Evolutionary conservation across 2,329 filamentous ascomycete genomes (phyloP).

Genomic region (Scytalidium lignicola): DNA sequence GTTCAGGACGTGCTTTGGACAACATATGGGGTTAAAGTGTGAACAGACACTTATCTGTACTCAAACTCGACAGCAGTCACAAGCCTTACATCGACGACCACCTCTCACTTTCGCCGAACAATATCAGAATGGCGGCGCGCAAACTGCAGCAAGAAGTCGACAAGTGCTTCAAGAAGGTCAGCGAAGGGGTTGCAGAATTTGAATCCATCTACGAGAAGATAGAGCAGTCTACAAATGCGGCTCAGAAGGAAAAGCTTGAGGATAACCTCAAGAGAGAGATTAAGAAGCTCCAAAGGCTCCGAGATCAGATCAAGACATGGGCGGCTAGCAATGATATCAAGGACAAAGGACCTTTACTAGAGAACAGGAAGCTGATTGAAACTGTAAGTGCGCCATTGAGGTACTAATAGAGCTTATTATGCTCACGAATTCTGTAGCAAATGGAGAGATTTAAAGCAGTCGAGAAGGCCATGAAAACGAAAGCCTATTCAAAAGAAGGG

Average conservation of each 20-base stretch:
- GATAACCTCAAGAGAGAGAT: slow-evolving; percentile 98
- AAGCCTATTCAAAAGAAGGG: slow-evolving; percentile 98
- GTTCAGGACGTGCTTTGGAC: neutral
- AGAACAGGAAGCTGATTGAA: slow-evolving; percentile 94
- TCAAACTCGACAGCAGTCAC: neutral
- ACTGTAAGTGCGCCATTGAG: slow-evolving; percentile 54
- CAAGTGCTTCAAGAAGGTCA: slow-evolving; percentile 98
- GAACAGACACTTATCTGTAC: neutral
- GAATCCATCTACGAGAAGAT: slow-evolving; percentile 98
- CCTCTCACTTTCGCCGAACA: slow-evolving; percentile 3
- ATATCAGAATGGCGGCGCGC: slow-evolving; percentile 75
- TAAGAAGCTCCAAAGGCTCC: slow-evolving; percentile 96
- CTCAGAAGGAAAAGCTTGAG: slow-evolving; percentile 97
- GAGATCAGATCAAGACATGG: slow-evolving; percentile 99
- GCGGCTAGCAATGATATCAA: slow-evolving; percentile 98
- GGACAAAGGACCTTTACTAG: slow-evolving; percentile 92
- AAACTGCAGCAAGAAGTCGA: slow-evolving; percentile 98
- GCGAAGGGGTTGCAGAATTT: slow-evolving; percentile 87
- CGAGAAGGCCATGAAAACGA: slow-evolving; percentile 99
- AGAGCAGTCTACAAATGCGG: slow-evolving; percentile 81
- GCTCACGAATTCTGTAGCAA: slow-evolving; percentile 55
- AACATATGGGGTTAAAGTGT: neutral
- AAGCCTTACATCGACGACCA: neutral
- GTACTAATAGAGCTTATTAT: slow-evolving; percentile 8
- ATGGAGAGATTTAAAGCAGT: slow-evolving; percentile 99